phyloP scores from a whole-genome alignment of 345 rosid genomes.

The Aurinia saxatilis region DNA sequence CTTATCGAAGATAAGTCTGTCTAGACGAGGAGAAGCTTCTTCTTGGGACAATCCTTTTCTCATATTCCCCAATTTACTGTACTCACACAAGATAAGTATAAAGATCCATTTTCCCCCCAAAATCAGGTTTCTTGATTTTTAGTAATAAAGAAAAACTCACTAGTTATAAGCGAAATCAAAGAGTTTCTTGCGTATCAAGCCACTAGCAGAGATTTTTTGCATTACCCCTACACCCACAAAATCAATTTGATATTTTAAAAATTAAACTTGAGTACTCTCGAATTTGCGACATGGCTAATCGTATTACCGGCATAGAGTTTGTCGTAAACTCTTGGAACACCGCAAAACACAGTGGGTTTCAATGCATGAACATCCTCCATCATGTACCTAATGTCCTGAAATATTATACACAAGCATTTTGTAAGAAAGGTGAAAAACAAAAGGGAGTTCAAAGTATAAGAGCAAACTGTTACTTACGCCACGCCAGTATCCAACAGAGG shows the following conservation, averaged over 20 bases:
- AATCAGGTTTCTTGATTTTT: not conserved
- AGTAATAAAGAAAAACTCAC: constrained; percentile 42
- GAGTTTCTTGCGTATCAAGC: constrained; percentile 52
- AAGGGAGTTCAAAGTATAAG: not conserved
- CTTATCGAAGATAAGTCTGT: constrained; percentile 74
- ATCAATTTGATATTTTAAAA: not conserved
- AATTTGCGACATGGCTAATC: not conserved
- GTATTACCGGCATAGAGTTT: constrained; percentile 60
- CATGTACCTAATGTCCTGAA: constrained; percentile 63
- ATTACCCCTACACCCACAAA: constrained; percentile 50
- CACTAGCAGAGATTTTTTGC: constrained; percentile 60
- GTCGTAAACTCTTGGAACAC: constrained; percentile 89
- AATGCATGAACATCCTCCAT: constrained; percentile 82
- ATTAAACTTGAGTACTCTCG: not conserved
- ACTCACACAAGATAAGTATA: constrained; percentile 8
- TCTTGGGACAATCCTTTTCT: constrained; percentile 69
- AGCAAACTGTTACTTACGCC: constrained; percentile 42
- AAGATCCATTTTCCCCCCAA: not conserved
- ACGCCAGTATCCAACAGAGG: constrained; percentile 86
- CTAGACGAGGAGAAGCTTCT: constrained; percentile 79
- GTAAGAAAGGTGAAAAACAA: not conserved
- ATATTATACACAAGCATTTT: not conserved
- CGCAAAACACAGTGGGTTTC: constrained; percentile 76
- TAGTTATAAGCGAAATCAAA: constrained; percentile 74
- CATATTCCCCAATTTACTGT: constrained; percentile 74